Conservation (phyloP, 192 early-diverging fungal genomes). For the Dissophora ornata region DNA sequence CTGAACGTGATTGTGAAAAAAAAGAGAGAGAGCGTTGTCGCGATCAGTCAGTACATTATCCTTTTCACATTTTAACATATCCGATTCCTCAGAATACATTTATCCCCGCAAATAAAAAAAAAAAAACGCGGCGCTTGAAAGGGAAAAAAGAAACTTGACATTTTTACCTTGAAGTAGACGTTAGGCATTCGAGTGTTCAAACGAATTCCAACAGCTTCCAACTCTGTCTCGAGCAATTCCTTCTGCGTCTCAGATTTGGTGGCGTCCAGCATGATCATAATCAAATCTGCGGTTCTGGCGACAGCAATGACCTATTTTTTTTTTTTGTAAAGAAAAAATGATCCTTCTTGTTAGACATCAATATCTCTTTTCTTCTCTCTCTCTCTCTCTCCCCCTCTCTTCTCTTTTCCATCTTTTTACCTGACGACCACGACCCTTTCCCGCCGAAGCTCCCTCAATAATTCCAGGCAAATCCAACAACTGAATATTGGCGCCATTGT, state of each 20-base stretch:
- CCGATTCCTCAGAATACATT: too few species aligned
- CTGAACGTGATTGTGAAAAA: slow-evolving; percentile 9
- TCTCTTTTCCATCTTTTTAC: slow-evolving; percentile 55
- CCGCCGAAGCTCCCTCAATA: slow-evolving; percentile 96
- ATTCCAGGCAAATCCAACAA: slow-evolving; percentile 98
- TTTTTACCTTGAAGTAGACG: slow-evolving; percentile 89
- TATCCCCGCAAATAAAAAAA: too few species aligned
- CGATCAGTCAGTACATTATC: too few species aligned
- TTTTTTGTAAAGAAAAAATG: neutral
- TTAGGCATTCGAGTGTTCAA: slow-evolving; percentile 90
- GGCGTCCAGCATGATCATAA: slow-evolving; percentile 99
- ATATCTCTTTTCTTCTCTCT: too few species aligned
- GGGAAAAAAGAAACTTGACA: neutral
- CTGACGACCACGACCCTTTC: slow-evolving; percentile 98
- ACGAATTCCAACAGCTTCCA: slow-evolving; percentile 96
- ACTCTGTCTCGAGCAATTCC: slow-evolving; percentile 87
- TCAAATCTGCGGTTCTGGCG: slow-evolving; percentile 94
- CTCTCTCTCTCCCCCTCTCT: neutral
- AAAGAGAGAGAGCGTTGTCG: too few species aligned
- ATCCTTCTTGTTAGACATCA: too few species aligned
- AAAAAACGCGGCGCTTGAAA: too few species aligned
- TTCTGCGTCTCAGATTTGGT: slow-evolving; percentile 89
- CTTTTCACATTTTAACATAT: too few species aligned
- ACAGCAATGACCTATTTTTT: slow-evolving; percentile 78
- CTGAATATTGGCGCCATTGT: slow-evolving; percentile 97